Evolutionary conservation across 345 rosid species (phyloP), one percentile per base, ranked within the genome.

Genomic region (Eutrema japonicum): DNA sequence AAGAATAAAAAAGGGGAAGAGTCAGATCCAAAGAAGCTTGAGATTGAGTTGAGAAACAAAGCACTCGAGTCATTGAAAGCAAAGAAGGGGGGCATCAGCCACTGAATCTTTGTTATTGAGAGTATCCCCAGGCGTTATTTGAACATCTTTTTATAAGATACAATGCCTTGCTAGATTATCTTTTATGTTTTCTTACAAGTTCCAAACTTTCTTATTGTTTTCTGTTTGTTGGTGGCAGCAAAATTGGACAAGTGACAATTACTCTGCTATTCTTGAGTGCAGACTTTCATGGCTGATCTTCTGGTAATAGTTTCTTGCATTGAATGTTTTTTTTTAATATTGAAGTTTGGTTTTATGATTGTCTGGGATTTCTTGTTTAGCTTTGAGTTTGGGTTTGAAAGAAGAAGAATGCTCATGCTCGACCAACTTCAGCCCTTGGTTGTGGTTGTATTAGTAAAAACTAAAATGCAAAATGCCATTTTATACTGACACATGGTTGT

Each of bases 41-140:
- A 96, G 85, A 85, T 90, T 66, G 98, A 96, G 84, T 54, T 96
- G 73, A 83, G 97, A 83, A 83, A 88, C 85, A 92, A 88, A 85
- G 99, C 99, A 50, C 84, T 96, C 0, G 98, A 96, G 77, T 83
- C 96, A 41, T 75, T 90, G 55, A 96, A 96, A 86, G 99, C 99
- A 51, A 96, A 96, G 93, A 96, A 86, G 90, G 89, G 87, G 90
- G 89, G 87, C 76, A 79, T 77, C 48, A 81, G 72, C 75, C 76
- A 61, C 83, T 95, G 73, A 85, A 74, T 45, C 74, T 36, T 61
- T 45, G 51, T 65, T 11, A 13, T 33, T 10, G 26, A 14, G 42
- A 14, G 42, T 33, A 64, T 64, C 56, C 18, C 56, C 18, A 66
- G 55, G 55, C 72, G 62, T 58, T 76, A 66, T 77, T 57, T 68